A percentile compares a stretch with the other conserved stretches of the same genome.
These are phyloP conservation scores for Aspergillus sp. DNA, from an alignment of 2,329 filamentous ascomycete genomes.

Conservation along the genomic window DNA sequence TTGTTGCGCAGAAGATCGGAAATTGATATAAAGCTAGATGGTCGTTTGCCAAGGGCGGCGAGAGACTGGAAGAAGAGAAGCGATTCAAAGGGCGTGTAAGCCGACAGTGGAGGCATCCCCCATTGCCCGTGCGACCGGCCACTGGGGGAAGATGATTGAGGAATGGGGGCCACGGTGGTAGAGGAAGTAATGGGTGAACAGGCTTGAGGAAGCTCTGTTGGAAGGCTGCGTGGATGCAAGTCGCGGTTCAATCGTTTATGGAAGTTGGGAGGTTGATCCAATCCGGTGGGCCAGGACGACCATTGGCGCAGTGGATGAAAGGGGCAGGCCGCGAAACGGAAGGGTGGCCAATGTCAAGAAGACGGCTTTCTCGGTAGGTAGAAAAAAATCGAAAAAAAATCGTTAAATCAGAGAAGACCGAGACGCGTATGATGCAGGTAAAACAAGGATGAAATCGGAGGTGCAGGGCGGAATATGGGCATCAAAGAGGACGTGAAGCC, in stretches of 20 bases:
- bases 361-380: constrained; percentile 15
- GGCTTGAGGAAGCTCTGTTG: background rate
- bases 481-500: constrained; percentile 10
- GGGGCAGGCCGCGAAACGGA: constrained; percentile 16
- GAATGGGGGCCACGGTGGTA: constrained; percentile 45
- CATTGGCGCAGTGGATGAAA: constrained; percentile 29
- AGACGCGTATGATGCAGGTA: background rate
- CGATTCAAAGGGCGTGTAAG: constrained; percentile 84
- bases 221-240: background rate
- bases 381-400: constrained; percentile 12
- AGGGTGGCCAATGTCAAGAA: constrained; percentile 8
- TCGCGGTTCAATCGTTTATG: constrained; percentile 10
- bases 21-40: constrained; percentile 70
- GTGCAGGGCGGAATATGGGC: constrained; percentile 7
- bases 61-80: constrained; percentile 84
- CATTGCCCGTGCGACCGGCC: constrained; percentile 47
- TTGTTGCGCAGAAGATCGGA: constrained; percentile 77
- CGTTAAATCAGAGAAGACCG: background rate
- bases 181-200: constrained; percentile 7
- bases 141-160: constrained; percentile 38
- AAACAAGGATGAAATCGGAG: constrained; percentile 9
- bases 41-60: constrained; percentile 67
- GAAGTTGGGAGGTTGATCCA: constrained; percentile 14
- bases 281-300: constrained; percentile 27
- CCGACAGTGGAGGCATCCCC: constrained; percentile 64